A percentile compares a stretch with the other conserved stretches of the same genome.
These are phyloP conservation scores for Abrus pulchellus DNA, from an alignment of 306 rosid species.

Conservation along the genomic window DNA sequence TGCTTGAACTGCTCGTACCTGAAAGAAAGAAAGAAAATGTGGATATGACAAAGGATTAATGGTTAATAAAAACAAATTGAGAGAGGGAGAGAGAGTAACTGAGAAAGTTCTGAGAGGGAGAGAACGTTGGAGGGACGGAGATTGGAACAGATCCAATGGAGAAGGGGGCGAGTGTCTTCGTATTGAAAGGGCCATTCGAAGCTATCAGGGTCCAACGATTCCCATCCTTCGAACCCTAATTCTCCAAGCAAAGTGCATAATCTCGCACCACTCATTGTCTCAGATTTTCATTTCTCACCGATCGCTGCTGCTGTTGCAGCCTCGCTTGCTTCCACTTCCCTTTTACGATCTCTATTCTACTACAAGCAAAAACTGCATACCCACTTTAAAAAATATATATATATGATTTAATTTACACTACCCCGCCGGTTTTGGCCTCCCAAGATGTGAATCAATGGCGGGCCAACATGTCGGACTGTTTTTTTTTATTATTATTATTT, in stretches of 20 bases:
- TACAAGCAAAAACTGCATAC: no score
- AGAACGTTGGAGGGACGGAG: slow-evolving; percentile 92
- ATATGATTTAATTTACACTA: no score
- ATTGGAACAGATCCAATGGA: slow-evolving; percentile 93
- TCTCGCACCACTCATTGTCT: slow-evolving; percentile 74
- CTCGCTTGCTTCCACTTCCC: background rate
- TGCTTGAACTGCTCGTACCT: slow-evolving; percentile 82
- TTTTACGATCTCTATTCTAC: background rate
- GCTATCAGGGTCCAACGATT: slow-evolving; percentile 82
- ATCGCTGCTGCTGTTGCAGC: background rate
- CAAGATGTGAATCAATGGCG: no score
- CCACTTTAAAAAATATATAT: no score
- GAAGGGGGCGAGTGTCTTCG: slow-evolving; percentile 89
- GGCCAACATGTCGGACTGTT: no score
- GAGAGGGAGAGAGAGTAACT: slow-evolving; percentile 52
- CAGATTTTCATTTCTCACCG: background rate
- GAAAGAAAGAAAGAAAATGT: background rate
- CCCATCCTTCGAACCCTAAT: slow-evolving; percentile 74
- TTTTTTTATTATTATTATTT: no score
- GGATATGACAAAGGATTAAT: background rate
- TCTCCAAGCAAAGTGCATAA: slow-evolving; percentile 74
- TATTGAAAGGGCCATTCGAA: slow-evolving; percentile 97
- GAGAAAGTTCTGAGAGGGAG: slow-evolving; percentile 80
- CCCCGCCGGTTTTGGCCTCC: no score
- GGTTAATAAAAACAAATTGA: background rate